phyloP scores from a whole-genome alignment of 352 stramenopile species.

The Phytopythium vexans region DNA sequence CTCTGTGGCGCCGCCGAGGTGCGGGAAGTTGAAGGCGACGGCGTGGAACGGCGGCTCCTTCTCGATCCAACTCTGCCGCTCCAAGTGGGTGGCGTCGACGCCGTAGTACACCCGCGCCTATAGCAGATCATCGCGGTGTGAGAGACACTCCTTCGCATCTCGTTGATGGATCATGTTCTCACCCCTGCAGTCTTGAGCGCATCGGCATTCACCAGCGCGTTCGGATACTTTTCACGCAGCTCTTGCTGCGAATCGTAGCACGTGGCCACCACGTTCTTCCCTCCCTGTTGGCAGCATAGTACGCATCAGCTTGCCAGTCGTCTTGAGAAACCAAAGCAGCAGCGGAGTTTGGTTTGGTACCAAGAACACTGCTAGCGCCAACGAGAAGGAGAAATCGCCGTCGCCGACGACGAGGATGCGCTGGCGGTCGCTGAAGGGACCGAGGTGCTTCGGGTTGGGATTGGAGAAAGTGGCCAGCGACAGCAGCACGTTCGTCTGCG shows the following conservation, averaged over 20 bases:
- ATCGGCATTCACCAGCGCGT: conserved; percentile 62
- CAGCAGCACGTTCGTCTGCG: conserved; percentile 68
- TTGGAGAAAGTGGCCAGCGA: conserved; percentile 69
- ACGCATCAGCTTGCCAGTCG: background rate
- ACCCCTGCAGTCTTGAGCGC: conserved; percentile 70
- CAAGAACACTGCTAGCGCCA: conserved; percentile 70
- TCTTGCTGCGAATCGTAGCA: conserved; percentile 74
- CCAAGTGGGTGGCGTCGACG: conserved; percentile 65
- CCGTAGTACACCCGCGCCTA: conserved; percentile 61
- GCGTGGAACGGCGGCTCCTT: conserved; percentile 47
- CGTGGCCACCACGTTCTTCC: conserved; percentile 60
- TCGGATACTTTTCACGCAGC: conserved; percentile 72
- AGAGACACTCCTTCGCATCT: too few relatives aligned
- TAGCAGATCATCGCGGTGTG: too few relatives aligned
- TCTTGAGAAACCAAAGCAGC: background rate
- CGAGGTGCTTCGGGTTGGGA: conserved; percentile 79
- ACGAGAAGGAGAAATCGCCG: conserved; percentile 82
- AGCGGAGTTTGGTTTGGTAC: conserved; percentile 15
- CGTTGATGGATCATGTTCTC: too few relatives aligned
- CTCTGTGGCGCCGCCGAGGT: conserved; percentile 78
- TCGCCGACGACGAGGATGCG: conserved; percentile 83
- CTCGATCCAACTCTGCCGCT: conserved; percentile 52
- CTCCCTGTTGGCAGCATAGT: conserved; percentile 29
- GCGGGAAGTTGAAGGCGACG: conserved; percentile 86
- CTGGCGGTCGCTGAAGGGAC: conserved; percentile 70